phyloP scores from a whole-genome alignment of 805 yeast species.

The Sporopachydermia lactativora region DNA sequence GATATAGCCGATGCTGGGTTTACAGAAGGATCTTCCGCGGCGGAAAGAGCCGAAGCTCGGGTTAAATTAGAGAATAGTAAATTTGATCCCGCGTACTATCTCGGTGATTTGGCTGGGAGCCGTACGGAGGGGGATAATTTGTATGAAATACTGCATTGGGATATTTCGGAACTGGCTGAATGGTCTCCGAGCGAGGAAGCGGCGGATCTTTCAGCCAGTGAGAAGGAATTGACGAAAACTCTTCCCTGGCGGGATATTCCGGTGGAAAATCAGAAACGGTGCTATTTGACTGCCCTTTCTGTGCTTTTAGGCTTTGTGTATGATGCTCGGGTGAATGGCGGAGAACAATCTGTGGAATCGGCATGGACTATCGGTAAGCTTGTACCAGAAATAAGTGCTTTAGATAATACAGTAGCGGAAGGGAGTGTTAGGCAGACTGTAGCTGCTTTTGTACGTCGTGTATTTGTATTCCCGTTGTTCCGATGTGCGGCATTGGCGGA shows the following conservation, averaged over 20 bases:
- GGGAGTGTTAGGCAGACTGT: constrained; percentile 40
- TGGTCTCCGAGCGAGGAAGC: constrained; percentile 39
- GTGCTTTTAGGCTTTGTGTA: constrained; percentile 60
- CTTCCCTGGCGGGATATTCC: constrained; percentile 53
- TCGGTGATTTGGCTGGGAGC: constrained; percentile 54
- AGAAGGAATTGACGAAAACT: constrained; percentile 51
- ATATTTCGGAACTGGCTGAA: constrained; percentile 11
- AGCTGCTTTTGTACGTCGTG: constrained; percentile 52
- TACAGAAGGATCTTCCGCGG: constrained; percentile 53
- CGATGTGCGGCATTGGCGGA: constrained; percentile 47
- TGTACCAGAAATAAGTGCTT: constrained; percentile 58
- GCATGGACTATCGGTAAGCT: constrained; percentile 91
- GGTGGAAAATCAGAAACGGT: constrained; percentile 37
- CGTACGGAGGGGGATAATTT: constrained; percentile 41
- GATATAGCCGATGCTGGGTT: constrained; percentile 80
- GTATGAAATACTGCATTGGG: constrained; percentile 33
- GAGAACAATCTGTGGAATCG: constrained; percentile 67
- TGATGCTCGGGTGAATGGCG: constrained; percentile 62
- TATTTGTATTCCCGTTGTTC: constrained; percentile 69
- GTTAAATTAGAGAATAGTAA: constrained; percentile 51
- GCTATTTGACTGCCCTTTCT: constrained; percentile 50
- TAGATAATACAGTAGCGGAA: constrained; percentile 34
- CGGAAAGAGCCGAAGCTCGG: constrained; percentile 53
- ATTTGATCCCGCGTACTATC: constrained; percentile 82
- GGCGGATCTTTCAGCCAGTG: no score